Conservation (phyloP, 768 basidiomycete genomes). For the Boletus vinaceobasis region DNA sequence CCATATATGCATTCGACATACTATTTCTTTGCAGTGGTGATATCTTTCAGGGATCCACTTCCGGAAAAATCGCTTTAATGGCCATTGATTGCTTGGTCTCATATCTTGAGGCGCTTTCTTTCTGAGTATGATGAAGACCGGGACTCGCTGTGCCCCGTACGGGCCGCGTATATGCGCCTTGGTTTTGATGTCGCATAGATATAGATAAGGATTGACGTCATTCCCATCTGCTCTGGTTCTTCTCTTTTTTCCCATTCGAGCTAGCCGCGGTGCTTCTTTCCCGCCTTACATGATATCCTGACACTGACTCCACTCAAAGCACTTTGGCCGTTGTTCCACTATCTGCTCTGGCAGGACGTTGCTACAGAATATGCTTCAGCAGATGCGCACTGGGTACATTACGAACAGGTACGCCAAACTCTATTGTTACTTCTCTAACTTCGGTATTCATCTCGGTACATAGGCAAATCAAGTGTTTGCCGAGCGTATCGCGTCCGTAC, state of each 20-base stretch:
- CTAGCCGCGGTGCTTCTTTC: not conserved
- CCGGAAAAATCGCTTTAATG: not conserved
- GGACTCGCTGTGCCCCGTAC: no score
- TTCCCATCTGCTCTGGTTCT: not conserved
- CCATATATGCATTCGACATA: constrained; percentile 10
- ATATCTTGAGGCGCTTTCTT: not conserved
- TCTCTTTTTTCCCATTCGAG: not conserved
- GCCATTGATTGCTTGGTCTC: constrained; percentile 4
- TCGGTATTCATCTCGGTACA: constrained; percentile 28
- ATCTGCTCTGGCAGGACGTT: constrained; percentile 96
- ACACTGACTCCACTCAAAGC: constrained; percentile 42
- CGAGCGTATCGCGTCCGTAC: constrained; percentile 64
- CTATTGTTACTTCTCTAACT: not conserved
- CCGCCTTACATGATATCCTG: constrained; percentile 1
- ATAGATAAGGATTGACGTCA: not conserved
- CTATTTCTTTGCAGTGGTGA: constrained; percentile 2
- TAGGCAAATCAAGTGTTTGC: constrained; percentile 86
- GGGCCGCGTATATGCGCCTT: not conserved
- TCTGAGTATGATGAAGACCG: not conserved
- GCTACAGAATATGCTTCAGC: constrained; percentile 85
- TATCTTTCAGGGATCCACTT: not conserved
- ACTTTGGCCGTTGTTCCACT: constrained; percentile 98
- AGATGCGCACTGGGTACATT: constrained; percentile 64
- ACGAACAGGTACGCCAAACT: constrained; percentile 22
- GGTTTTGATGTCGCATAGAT: not conserved